phyloP scores from a whole-genome alignment of 345 rosid species.

The Hibiscus syriacus region DNA sequence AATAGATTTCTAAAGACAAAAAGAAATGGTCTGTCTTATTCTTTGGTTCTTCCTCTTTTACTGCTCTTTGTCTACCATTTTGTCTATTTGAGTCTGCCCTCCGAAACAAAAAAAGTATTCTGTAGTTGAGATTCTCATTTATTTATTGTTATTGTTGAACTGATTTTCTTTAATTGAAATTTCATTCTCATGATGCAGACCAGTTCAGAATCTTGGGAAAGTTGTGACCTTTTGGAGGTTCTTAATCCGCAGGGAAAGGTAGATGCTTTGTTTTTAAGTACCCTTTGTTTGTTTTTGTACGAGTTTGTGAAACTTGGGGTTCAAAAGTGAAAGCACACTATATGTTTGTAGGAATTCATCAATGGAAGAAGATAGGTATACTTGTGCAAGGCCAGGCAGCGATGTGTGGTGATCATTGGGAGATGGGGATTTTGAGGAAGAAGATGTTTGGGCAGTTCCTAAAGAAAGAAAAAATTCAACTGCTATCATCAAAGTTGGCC shows the following conservation, averaged over 20 bases:
- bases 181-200: constrained; percentile 25
- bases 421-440: constrained; percentile 44
- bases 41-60: neutral
- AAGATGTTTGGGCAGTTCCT: constrained; percentile 37
- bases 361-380: constrained; percentile 33
- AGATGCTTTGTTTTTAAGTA: neutral
- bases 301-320: neutral
- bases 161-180: neutral
- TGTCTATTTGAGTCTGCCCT: constrained; percentile 6
- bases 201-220: constrained; percentile 16
- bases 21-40: constrained; percentile 6
- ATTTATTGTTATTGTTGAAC: neutral
- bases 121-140: constrained; percentile 11
- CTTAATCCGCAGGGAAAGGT: constrained; percentile 6
- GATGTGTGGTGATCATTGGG: constrained; percentile 34
- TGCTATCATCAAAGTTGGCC: neutral
- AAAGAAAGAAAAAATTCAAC: constrained; percentile 26
- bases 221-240: constrained; percentile 13
- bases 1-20: neutral
- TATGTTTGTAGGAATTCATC: constrained; percentile 4
- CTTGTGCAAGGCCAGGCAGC: constrained; percentile 15
- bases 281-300: neutral
- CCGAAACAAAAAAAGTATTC: neutral
- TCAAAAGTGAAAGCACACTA: no score
- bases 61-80: neutral